Evolutionary conservation across 2,329 filamentous ascomycete genomes (phyloP).

Genomic region (Phoma herbarum): DNA sequence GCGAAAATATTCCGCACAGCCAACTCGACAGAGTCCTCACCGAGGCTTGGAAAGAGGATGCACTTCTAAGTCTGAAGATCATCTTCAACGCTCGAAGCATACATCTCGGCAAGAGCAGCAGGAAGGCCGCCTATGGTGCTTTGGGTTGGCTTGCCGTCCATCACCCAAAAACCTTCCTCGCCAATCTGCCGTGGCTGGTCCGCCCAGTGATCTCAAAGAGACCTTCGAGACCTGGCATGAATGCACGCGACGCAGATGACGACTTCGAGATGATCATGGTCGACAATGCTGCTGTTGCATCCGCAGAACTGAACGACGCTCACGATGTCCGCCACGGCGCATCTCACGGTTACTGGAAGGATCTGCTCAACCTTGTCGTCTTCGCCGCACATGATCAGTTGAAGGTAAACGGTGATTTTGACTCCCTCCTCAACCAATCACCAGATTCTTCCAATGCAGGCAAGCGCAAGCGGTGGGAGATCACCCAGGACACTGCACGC

Average conservation of each 20-base stretch:
- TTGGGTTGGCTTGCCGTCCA: not conserved
- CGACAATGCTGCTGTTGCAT: not conserved
- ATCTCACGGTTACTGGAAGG: constrained; percentile 7
- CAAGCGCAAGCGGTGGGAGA: constrained; percentile 4
- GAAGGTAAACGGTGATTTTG: constrained; percentile 1
- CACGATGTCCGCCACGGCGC: not conserved
- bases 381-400: constrained; percentile 4
- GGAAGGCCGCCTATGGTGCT: not conserved
- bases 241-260: not conserved
- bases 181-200: not conserved
- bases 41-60: constrained; percentile 60
- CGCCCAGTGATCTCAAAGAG: not conserved
- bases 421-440: not conserved
- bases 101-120: constrained; percentile 67
- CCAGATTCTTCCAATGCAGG: not conserved
- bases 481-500: not conserved
- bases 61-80: constrained; percentile 63
- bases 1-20: not conserved
- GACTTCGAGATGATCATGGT: not conserved
- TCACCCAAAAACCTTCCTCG: not conserved
- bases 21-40: constrained; percentile 49
- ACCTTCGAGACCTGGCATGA: not conserved
- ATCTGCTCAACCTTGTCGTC: constrained; percentile 5
- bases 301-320: not conserved
- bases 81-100: constrained; percentile 70